A percentile compares a stretch with the other conserved stretches of the same genome.
These are phyloP conservation scores for Pseudogymnoascus sp. DNA, from an alignment of 2,329 filamentous ascomycete species.

Conservation along the genomic window DNA sequence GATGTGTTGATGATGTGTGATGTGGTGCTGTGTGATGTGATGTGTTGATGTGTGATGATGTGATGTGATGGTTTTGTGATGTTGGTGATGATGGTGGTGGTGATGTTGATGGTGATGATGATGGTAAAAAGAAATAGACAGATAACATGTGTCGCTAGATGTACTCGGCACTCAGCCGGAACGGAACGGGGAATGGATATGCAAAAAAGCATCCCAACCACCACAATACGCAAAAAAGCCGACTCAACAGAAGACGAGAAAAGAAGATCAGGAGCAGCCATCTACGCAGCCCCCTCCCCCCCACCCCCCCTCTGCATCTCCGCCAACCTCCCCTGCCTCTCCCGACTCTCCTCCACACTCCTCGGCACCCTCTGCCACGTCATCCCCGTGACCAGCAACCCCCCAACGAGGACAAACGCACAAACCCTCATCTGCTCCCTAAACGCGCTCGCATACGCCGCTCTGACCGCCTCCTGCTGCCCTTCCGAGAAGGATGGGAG, in stretches of 20 bases:
- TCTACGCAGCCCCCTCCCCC: neutral
- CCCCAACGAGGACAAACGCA: constrained; percentile 13
- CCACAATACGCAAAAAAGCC: neutral
- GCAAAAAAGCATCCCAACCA: neutral
- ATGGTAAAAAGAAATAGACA: neutral
- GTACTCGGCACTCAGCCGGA: neutral
- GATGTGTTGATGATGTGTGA: neutral
- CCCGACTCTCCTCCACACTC: neutral
- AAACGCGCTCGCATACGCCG: constrained; percentile 20
- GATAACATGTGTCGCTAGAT: neutral
- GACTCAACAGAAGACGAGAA: neutral
- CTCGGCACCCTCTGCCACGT: constrained; percentile 8
- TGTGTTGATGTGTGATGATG: neutral
- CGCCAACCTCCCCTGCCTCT: neutral
- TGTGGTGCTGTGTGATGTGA: neutral
- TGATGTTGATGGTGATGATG: neutral
- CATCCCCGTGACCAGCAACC: constrained; percentile 13
- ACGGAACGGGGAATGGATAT: too few relatives aligned
- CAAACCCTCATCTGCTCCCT: constrained; percentile 20
- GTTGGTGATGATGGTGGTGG: neutral
- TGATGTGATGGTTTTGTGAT: neutral
- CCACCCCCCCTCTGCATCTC: neutral
- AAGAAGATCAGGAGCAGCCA: too few relatives aligned
- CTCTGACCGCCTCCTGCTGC: constrained; percentile 15
- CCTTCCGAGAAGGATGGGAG: neutral